Evolutionary conservation across 495 filamentous ascomycete species (phyloP), one percentile per base, ranked within the genome.

Genomic region (Tuber brumale): DNA sequence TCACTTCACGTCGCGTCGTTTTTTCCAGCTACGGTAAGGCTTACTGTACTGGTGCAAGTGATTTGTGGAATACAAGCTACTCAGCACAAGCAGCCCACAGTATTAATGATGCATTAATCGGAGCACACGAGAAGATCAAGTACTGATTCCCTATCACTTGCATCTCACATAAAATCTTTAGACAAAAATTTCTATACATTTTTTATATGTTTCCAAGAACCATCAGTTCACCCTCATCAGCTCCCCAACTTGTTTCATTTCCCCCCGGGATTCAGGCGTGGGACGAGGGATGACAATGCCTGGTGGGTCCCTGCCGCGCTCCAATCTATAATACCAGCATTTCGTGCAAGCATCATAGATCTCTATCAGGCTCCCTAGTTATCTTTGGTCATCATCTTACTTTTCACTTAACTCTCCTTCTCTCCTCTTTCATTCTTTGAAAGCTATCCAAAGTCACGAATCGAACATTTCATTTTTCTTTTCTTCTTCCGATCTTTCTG

Each of bases 1-100:
- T 43, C 35, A 70, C 57, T 70, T 79, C 77, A 79, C 73, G 78
- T 79, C 78, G 78, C 73, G 78, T 78, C 72, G 57, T 42, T 51
- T 42, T 51, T 66, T 27, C 31, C 18, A 35, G 57, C 57, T 66
- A n/a, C n/a, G n/a, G n/a, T n/a, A 16, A 66, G 57, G 57, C 51
- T 31, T 61, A 14, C 8, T 27, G 51, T 46, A 19, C 44, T 5
- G 16, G 44, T 46, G 18, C 44, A 19, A 5, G 44, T 31, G n/a
- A 61, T 61, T 14, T 57, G n/a, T 1, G 10, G 51, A 31, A 61
- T 27, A 27, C 57, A 66, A 66, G 27, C 57, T 35, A 14, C 6
- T 35, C 57, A n/a, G 9, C 27, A 3, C 51, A 35, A 66, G 27
- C 14, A 31, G n/a, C 57, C 27, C 57, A 66, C 57, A 27, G 57